Conservation (phyloP, 202 grass and related monocot species). For the Miscanthus sacchariflorus region DNA sequence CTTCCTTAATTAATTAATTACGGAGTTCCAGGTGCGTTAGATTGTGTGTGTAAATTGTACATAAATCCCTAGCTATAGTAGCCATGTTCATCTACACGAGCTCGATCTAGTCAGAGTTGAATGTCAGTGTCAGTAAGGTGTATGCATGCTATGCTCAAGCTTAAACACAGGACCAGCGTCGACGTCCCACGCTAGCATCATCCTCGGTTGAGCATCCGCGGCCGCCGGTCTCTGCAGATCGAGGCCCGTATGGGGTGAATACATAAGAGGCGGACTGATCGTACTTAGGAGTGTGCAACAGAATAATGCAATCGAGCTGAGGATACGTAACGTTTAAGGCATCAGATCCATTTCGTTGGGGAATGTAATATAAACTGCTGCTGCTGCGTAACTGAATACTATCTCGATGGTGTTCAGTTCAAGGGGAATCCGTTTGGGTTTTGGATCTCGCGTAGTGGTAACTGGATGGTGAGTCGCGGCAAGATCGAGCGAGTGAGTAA, state of each 20-base stretch:
- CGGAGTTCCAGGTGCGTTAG: conserved; percentile 3
- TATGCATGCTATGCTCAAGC: background rate
- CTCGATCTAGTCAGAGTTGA: background rate
- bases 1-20: background rate
- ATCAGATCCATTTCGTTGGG: conserved; percentile 36
- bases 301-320: conserved; percentile 24
- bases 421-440: background rate
- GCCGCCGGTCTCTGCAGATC: background rate
- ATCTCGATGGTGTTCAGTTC: background rate
- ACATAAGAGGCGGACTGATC: background rate
- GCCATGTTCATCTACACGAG: background rate
- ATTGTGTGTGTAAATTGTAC: background rate
- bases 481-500: background rate
- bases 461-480: background rate
- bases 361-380: conserved; percentile 11
- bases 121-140: background rate
- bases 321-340: conserved; percentile 48
- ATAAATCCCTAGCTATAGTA: background rate
- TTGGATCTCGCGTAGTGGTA: background rate
- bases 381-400: background rate
- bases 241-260: conserved; percentile 25
- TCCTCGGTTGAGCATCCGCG: background rate
- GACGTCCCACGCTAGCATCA: background rate
- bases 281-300: background rate
- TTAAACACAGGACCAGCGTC: background rate